These are phyloP conservation scores for Hemisphaericaspora nanyangensis DNA, from an alignment of 805 yeast genomes.

Conservation along the genomic window DNA sequence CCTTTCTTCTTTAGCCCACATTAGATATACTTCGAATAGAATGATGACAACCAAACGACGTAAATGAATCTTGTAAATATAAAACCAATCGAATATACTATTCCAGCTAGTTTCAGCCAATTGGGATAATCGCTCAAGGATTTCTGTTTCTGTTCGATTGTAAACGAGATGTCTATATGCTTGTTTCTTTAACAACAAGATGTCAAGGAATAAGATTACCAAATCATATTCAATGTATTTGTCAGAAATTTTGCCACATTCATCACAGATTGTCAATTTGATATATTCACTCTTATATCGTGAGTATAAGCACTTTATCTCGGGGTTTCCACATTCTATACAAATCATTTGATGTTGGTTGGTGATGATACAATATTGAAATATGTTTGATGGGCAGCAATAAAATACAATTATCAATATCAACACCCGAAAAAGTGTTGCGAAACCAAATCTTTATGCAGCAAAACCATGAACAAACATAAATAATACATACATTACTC, in stretches of 20 bases:
- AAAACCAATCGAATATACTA: conserved; percentile 1
- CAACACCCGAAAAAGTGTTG: no score
- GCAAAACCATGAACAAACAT: no score
- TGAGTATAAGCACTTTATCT: conserved; percentile 63
- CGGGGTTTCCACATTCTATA: conserved; percentile 70
- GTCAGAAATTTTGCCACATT: conserved; percentile 76
- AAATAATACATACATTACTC: no score
- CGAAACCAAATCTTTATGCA: no score
- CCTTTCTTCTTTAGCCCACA: conserved; percentile 89
- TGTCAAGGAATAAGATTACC: conserved; percentile 78
- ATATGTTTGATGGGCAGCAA: no score
- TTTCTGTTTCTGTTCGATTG: conserved; percentile 47
- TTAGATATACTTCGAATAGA: conserved; percentile 82
- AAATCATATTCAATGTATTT: conserved; percentile 88
- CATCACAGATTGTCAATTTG: conserved; percentile 68
- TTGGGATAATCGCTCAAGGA: conserved; percentile 15
- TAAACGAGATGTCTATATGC: conserved; percentile 85
- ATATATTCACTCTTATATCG: conserved; percentile 75
- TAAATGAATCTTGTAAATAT: conserved; percentile 20
- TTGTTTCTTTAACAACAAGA: conserved; percentile 78
- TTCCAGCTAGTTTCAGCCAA: conserved; percentile 7
- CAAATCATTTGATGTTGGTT: conserved; percentile 93
- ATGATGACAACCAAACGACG: conserved; percentile 59
- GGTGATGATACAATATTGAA: no score
- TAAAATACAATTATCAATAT: no score